Conservation (phyloP, 1,139 yeast genomes). For the Geotrichum cucujoidarum region DNA sequence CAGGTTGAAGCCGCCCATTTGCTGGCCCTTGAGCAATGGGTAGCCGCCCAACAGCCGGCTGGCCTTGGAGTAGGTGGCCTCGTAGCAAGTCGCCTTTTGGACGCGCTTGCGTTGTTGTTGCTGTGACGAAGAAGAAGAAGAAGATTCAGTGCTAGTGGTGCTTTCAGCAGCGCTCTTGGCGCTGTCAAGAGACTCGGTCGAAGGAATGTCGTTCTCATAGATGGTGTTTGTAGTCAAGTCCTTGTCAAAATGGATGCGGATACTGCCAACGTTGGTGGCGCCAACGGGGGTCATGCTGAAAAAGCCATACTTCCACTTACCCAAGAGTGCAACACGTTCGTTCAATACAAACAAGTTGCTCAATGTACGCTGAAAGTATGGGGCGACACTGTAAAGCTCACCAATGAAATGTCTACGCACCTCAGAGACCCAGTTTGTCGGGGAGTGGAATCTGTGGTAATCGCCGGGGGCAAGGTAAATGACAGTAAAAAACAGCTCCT, state of each 20-base stretch:
- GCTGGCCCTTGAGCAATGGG: constrained; percentile 87
- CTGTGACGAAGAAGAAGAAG: constrained; percentile 15
- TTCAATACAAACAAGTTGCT: constrained; percentile 85
- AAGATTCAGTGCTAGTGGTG: constrained; percentile 8
- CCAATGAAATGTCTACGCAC: constrained; percentile 94
- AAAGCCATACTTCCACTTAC: constrained; percentile 95
- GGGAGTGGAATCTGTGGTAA: constrained; percentile 95
- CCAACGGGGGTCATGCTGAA: constrained; percentile 99
- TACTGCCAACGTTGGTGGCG: constrained; percentile 97
- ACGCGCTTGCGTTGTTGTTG: constrained; percentile 33
- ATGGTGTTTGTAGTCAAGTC: constrained; percentile 78
- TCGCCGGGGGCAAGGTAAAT: constrained; percentile 97
- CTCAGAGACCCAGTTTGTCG: constrained; percentile 93
- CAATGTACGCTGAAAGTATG: constrained; percentile 84
- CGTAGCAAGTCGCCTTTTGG: constrained; percentile 80
- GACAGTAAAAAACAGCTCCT: constrained; percentile 78
- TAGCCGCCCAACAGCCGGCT: constrained; percentile 77
- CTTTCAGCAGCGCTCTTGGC: constrained; percentile 14
- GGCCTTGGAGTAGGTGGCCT: constrained; percentile 85
- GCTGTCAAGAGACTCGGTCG: constrained; percentile 2
- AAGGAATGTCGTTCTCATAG: constrained; percentile 44
- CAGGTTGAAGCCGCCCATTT: constrained; percentile 94
- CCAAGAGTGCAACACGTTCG: constrained; percentile 91
- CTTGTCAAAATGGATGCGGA: constrained; percentile 85
- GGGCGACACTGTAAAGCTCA: constrained; percentile 92